A percentile compares a stretch with the other conserved stretches of the same genome.
phyloP scores from a whole-genome alignment of 2,329 filamentous ascomycete species.

The Pseudogymnoascus sp. region DNA sequence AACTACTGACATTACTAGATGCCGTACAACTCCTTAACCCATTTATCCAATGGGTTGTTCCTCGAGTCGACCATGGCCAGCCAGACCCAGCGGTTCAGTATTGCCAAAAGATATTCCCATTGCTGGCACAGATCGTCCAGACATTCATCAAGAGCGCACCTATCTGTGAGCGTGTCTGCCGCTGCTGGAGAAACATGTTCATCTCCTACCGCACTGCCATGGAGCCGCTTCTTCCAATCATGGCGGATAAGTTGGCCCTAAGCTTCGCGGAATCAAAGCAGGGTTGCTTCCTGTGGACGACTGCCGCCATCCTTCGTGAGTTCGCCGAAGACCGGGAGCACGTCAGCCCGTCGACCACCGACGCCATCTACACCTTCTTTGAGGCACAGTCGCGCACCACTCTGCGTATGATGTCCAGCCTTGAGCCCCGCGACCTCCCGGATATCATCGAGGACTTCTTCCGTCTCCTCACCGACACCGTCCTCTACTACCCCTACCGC shows the following conservation, averaged over 20 bases:
- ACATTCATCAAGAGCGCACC: slow-evolving; percentile 80
- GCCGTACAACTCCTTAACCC: slow-evolving; percentile 87
- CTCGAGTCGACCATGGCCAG: slow-evolving; percentile 61
- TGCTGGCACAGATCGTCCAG: slow-evolving; percentile 77
- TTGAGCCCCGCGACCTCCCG: slow-evolving; percentile 55
- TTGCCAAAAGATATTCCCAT: slow-evolving; percentile 86
- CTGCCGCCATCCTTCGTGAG: slow-evolving; percentile 86
- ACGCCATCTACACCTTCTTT: slow-evolving; percentile 89
- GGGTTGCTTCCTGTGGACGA: slow-evolving; percentile 98
- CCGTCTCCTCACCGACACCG: slow-evolving; percentile 80
- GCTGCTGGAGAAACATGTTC: slow-evolving; percentile 95
- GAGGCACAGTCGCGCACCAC: slow-evolving; percentile 88
- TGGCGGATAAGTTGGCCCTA: slow-evolving; percentile 80
- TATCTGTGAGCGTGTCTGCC: slow-evolving; percentile 86
- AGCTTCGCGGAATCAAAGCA: slow-evolving; percentile 82
- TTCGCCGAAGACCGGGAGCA: slow-evolving; percentile 86
- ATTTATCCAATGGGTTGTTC: slow-evolving; percentile 71
- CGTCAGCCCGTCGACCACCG: slow-evolving; percentile 71
- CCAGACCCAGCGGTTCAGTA: slow-evolving; percentile 92
- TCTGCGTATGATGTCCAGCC: slow-evolving; percentile 77
- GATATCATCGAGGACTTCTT: slow-evolving; percentile 69
- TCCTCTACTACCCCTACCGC: slow-evolving; percentile 84
- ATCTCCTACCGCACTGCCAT: slow-evolving; percentile 90
- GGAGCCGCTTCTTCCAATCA: slow-evolving; percentile 69
- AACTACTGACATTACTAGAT: slow-evolving; percentile 42